phyloP scores from a whole-genome alignment of 2,329 filamentous ascomycete species.

The Dryadomyces quercus-mongolicae region DNA sequence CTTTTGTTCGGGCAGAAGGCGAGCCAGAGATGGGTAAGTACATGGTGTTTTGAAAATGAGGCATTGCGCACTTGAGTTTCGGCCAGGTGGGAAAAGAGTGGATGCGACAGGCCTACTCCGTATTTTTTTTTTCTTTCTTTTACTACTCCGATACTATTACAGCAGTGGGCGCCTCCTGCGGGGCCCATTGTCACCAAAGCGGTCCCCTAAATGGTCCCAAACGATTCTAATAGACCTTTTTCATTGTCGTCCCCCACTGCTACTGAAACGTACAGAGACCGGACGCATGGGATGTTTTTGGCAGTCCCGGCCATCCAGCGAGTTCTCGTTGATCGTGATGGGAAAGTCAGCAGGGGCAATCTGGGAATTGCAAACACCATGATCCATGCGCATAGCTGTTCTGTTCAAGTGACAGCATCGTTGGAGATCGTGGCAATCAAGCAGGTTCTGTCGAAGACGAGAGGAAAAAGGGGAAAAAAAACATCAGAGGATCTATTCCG shows the following conservation, averaged over 20 bases:
- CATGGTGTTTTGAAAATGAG: background rate
- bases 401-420: too few species aligned
- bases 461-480: too few species aligned
- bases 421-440: too few species aligned
- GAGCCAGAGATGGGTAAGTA: background rate
- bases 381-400: too few species aligned
- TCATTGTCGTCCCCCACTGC: background rate
- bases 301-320: background rate
- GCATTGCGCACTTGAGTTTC: background rate
- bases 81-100: background rate
- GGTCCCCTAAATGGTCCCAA: background rate
- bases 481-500: too few species aligned
- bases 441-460: too few species aligned
- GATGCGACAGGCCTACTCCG: background rate
- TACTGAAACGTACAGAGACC: background rate
- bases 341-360: background rate
- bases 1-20: too few species aligned
- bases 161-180: background rate
- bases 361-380: too few species aligned
- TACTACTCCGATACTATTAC: too few species aligned
- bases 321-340: background rate
- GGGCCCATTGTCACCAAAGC: background rate
- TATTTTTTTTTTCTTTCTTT: background rate
- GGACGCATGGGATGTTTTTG: background rate
- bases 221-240: background rate